These are phyloP conservation scores for Ustilago esculenta DNA, from an alignment of 1,284 basidiomycete species.

Conservation along the genomic window DNA sequence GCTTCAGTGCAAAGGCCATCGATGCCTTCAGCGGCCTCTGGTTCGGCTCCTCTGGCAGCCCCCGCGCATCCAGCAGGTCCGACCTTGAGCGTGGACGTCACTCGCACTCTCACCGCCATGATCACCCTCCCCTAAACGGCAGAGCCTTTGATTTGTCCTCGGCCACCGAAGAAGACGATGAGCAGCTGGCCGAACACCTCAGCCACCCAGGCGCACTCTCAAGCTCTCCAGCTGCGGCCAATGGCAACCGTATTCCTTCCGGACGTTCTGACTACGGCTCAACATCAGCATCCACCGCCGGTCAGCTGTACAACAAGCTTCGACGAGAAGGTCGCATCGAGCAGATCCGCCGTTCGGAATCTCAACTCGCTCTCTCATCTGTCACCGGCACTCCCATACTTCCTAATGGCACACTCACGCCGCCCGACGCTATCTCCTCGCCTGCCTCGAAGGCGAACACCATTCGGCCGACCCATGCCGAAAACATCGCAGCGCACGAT, in stretches of 20 bases:
- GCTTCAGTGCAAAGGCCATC: conserved; percentile 52
- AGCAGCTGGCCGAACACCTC: conserved; percentile 4
- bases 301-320: conserved; percentile 46
- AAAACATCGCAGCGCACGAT: conserved; percentile 30
- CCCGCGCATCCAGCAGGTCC: conserved; percentile 13
- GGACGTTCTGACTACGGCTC: conserved; percentile 29
- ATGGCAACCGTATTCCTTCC: neutral
- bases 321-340: conserved; percentile 41
- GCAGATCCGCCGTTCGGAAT: conserved; percentile 44
- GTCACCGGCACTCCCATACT: conserved; percentile 17
- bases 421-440: conserved; percentile 18
- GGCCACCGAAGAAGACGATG: conserved; percentile 38
- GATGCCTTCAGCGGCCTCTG: conserved; percentile 52
- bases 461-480: conserved; percentile 30
- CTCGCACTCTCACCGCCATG: neutral
- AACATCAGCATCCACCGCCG: conserved; percentile 27
- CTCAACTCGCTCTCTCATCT: conserved; percentile 33
- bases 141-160: conserved; percentile 30
- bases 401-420: conserved; percentile 21
- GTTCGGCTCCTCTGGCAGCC: conserved; percentile 38
- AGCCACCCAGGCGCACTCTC: neutral
- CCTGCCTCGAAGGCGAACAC: conserved; percentile 23
- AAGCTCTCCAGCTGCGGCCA: conserved; percentile 4
- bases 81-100: conserved; percentile 33
- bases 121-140: conserved; percentile 2